phyloP scores from a whole-genome alignment of 2,329 filamentous ascomycete species.

The Ophidiomyces ophidiicola region DNA sequence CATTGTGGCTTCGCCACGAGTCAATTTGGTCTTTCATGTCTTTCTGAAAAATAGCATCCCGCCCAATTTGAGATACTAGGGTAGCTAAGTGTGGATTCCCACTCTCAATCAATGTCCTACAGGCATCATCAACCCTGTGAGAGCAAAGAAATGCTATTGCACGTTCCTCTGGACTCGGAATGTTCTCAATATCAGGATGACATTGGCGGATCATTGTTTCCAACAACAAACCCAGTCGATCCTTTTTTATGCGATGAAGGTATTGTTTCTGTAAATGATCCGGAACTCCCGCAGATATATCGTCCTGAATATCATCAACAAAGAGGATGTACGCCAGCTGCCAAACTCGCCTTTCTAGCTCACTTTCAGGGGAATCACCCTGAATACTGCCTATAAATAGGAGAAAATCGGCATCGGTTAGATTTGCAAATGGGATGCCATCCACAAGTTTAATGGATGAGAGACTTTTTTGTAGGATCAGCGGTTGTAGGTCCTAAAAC shows the following conservation, averaged over 20 bases:
- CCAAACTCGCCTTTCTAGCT: conserved; percentile 53
- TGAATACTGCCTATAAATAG: conserved; percentile 23
- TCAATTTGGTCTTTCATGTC: conserved; percentile 71
- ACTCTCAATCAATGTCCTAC: conserved; percentile 61
- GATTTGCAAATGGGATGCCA: conserved; percentile 46
- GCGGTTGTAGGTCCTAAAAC: conserved; percentile 21
- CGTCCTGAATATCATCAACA: conserved; percentile 47
- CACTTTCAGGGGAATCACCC: conserved; percentile 20
- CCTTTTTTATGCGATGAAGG: conserved; percentile 37
- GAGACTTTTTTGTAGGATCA: conserved; percentile 26
- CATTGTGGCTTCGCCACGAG: conserved; percentile 70
- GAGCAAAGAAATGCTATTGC: conserved; percentile 69
- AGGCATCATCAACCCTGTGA: conserved; percentile 70
- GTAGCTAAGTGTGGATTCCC: conserved; percentile 76
- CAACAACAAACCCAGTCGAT: conserved; percentile 35
- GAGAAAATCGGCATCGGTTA: conserved; percentile 25
- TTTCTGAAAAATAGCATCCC: conserved; percentile 54
- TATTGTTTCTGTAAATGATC: conserved; percentile 29
- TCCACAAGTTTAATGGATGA: conserved; percentile 40
- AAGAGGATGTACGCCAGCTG: conserved; percentile 77
- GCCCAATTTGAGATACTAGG: conserved; percentile 69
- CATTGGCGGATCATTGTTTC: conserved; percentile 41
- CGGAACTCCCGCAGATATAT: conserved; percentile 34
- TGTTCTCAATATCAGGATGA: conserved; percentile 56
- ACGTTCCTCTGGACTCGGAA: conserved; percentile 63